Percentiles rank a stretch among this genome's conserved stretches.
These are phyloP conservation scores for Letharia lupina DNA, from an alignment of 495 filamentous ascomycete species.

Conservation along the genomic window DNA sequence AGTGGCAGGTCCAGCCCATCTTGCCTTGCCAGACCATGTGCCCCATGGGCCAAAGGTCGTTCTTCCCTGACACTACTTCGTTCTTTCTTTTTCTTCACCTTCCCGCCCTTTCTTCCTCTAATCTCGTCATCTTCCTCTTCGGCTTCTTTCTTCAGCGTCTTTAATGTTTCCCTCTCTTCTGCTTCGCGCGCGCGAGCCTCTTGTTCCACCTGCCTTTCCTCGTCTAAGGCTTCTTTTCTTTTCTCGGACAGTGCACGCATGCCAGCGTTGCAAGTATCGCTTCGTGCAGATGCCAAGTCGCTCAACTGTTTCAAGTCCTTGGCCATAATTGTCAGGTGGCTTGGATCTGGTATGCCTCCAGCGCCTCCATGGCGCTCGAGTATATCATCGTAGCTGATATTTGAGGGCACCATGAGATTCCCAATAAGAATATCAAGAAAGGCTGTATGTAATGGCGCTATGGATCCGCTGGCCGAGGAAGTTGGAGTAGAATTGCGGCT, in stretches of 20 bases:
- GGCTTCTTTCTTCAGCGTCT: conserved; percentile 38
- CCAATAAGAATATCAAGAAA: conserved; percentile 56
- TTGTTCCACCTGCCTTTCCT: conserved; percentile 36
- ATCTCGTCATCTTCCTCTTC: conserved; percentile 45
- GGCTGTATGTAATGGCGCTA: conserved; percentile 43
- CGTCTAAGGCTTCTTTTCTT: conserved; percentile 52
- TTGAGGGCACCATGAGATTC: conserved; percentile 49
- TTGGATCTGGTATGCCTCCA: conserved; percentile 63
- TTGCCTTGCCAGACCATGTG: conserved; percentile 58
- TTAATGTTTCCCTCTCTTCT: conserved; percentile 38
- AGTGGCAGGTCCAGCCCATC: conserved; percentile 48
- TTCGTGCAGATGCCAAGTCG: conserved; percentile 56
- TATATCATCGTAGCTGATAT: conserved; percentile 61
- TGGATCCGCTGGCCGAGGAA: conserved; percentile 45
- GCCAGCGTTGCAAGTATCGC: conserved; percentile 56
- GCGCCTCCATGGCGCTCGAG: conserved; percentile 57
- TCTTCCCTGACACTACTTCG: conserved; percentile 44
- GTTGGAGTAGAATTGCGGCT: conserved; percentile 82
- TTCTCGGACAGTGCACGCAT: conserved; percentile 61
- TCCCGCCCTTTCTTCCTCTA: conserved; percentile 36
- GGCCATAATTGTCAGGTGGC: conserved; percentile 58
- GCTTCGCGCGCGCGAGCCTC: conserved; percentile 37
- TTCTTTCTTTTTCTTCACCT: conserved; percentile 47
- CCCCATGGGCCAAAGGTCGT: conserved; percentile 51
- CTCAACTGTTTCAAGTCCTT: conserved; percentile 57